Percentiles rank a stretch among this genome's conserved stretches.
phyloP scores from a whole-genome alignment of 225 moss, liverwort and hornwort genomes.

The Sphagnum contortum region DNA sequence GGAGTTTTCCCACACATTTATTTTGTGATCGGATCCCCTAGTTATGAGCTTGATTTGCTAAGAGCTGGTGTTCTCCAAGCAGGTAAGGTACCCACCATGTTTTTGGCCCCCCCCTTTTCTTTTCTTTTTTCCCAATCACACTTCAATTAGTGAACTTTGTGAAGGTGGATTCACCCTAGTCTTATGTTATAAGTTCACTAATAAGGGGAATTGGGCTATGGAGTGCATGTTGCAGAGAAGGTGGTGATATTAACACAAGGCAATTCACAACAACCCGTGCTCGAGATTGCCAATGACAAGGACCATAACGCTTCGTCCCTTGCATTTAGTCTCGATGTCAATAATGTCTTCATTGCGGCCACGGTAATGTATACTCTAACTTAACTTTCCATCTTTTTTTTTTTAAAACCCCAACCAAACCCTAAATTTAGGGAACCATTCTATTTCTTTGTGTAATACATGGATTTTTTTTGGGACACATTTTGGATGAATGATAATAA shows the following conservation, averaged over 20 bases:
- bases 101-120: no score
- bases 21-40: constrained; percentile 73
- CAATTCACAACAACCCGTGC: constrained; percentile 24
- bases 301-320: constrained; percentile 20
- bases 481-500: no score
- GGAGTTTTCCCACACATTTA: constrained; percentile 82
- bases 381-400: no score
- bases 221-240: constrained; percentile 26
- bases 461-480: no score
- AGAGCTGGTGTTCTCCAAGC: constrained; percentile 79
- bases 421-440: no score
- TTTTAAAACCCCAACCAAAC: no score
- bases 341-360: constrained; percentile 57
- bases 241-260: constrained; percentile 77
- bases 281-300: constrained; percentile 31
- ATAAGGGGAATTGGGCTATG: no score
- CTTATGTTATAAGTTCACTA: no score
- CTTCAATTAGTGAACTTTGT: no score
- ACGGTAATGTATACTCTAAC: constrained; percentile 11
- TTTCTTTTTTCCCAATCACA: no score
- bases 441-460: no score
- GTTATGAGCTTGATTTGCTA: constrained; percentile 82
- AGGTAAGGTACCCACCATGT: constrained; percentile 47
- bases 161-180: no score
- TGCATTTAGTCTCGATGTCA: constrained; percentile 43